Evolutionary conservation across 2,329 filamentous ascomycete species (phyloP).

Genomic region (Parascedosporium putredinis): DNA sequence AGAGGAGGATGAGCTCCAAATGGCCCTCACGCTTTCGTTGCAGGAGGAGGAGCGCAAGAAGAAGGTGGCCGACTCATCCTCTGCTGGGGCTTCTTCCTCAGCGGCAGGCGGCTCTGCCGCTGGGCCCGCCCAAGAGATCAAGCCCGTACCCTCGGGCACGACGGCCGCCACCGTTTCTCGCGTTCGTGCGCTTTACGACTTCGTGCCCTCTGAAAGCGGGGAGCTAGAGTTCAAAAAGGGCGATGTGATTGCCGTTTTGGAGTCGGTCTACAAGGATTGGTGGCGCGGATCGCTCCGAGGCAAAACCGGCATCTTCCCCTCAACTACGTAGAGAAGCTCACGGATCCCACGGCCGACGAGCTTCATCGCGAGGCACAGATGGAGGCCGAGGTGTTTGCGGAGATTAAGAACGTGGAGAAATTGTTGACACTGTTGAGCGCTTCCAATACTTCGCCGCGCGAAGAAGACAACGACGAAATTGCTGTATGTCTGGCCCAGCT

Average conservation of each 20-base stretch:
- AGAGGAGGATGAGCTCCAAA: conserved; percentile 97
- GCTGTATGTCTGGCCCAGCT: too few species aligned
- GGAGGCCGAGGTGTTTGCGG: conserved; percentile 62
- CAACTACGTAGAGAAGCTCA: conserved; percentile 96
- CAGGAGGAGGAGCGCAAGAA: conserved; percentile 69
- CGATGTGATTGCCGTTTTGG: conserved; percentile 91
- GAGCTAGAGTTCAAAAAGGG: conserved; percentile 95
- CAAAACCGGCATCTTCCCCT: conserved; percentile 96
- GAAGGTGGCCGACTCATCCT: conserved; percentile 26
- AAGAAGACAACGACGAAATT: conserved; percentile 95
- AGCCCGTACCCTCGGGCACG: conserved; percentile 60
- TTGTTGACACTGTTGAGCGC: conserved; percentile 84
- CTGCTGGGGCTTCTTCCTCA: conserved; percentile 25
- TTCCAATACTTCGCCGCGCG: conserved; percentile 65
- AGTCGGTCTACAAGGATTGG: conserved; percentile 99
- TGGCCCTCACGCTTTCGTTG: conserved; percentile 84
- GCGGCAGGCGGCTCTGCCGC: conserved; percentile 19
- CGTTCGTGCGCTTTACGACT: conserved; percentile 88
- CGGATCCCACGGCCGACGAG: conserved; percentile 90
- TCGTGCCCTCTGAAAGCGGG: conserved; percentile 84
- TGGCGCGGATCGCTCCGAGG: conserved; percentile 94
- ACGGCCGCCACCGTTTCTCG: conserved; percentile 94
- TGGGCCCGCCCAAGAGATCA: conserved; percentile 31
- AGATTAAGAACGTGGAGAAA: conserved; percentile 56
- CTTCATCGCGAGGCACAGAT: conserved; percentile 91